Evolutionary conservation across 129 eudicot species (phyloP), one percentile per base, ranked within the genome.

Genomic region (Chrysanthemum seticuspe): DNA sequence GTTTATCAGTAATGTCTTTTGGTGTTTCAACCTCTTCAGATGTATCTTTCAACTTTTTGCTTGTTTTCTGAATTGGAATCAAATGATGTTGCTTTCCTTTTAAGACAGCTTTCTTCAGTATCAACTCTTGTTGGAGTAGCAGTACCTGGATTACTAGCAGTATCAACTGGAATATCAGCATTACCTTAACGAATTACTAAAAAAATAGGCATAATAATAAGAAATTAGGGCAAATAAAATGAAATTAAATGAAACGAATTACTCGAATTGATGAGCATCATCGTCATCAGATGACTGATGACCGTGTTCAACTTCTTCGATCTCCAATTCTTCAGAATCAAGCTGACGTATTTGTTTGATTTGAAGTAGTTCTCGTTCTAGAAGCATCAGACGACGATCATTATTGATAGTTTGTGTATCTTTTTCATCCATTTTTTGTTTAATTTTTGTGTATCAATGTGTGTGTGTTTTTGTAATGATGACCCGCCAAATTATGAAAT

Each of bases 251-350:
- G 14, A 14, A 6, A 3, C 13, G 12, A 29, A 23, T 25, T 19
- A 53, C 55, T 13, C 53, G 52, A 9, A 13, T 59, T 51, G 45
- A 45, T 8, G 67, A 31, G 18, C 40, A 16, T 71, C 25, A 14
- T 89, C 88, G 53, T 87, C 96, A 16, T 76, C 90, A 48, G 89
- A 86, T 5, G 92, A 86, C 25, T 85, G 90, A 15, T 85, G 87
- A 44, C 79, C 78, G 29, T 69, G 80, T 50, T 90, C 97, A 71
- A 95, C 99, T 72, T 90, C 97, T 83, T 95, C 99, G 56, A 95
- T 76, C 55, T 86, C 77, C 76, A 95, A 82, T 81, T 86, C 99
- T 80, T 95, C 99, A 0, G 76, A 68, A 58, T 95, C 99, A 14
- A 95, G 96, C 87, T 86, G 85, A 47, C 90, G 68, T 8, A 88